Evolutionary conservation across 768 basidiomycete species (phyloP).

Genomic region (Lentinula detonsa): DNA sequence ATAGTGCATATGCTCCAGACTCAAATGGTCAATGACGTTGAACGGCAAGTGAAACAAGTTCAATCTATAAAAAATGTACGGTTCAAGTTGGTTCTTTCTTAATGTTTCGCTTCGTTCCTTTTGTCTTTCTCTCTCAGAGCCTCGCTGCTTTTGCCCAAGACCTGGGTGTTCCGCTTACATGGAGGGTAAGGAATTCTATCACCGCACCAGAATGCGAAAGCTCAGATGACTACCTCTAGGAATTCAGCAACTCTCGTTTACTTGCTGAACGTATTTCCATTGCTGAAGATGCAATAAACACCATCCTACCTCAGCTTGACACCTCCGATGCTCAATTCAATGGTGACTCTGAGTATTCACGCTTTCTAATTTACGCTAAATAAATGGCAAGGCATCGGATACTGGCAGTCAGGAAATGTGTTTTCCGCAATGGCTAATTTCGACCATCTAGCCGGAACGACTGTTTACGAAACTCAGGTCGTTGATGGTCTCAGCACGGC

Average conservation of each 20-base stretch:
- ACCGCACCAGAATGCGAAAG: not conserved
- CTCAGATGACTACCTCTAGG: conserved; percentile 17
- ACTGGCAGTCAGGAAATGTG: conserved; percentile 48
- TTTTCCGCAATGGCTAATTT: conserved; percentile 46
- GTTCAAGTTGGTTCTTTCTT: not conserved
- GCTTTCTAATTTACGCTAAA: not conserved
- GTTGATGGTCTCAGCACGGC: conserved; percentile 34
- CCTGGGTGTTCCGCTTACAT: conserved; percentile 3
- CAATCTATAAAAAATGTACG: not conserved
- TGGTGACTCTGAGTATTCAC: conserved; percentile 18
- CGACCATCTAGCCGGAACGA: conserved; percentile 30
- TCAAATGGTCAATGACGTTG: not conserved
- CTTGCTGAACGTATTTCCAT: conserved; percentile 31
- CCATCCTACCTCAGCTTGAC: conserved; percentile 30
- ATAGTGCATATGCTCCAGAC: not conserved
- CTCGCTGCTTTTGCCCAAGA: not conserved
- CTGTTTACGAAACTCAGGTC: conserved; percentile 30
- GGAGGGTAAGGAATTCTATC: not conserved
- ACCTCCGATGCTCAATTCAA: conserved; percentile 34
- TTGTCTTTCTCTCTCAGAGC: not conserved
- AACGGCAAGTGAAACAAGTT: not conserved
- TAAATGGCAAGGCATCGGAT: conserved; percentile 33
- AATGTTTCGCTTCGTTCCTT: not conserved
- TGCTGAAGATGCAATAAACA: conserved; percentile 35
- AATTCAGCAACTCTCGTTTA: conserved; percentile 32